Percentiles rank a stretch among this genome's conserved stretches.
These are phyloP conservation scores for Calonectria fujianensis DNA, from an alignment of 2,329 filamentous ascomycete genomes.

Conservation along the genomic window DNA sequence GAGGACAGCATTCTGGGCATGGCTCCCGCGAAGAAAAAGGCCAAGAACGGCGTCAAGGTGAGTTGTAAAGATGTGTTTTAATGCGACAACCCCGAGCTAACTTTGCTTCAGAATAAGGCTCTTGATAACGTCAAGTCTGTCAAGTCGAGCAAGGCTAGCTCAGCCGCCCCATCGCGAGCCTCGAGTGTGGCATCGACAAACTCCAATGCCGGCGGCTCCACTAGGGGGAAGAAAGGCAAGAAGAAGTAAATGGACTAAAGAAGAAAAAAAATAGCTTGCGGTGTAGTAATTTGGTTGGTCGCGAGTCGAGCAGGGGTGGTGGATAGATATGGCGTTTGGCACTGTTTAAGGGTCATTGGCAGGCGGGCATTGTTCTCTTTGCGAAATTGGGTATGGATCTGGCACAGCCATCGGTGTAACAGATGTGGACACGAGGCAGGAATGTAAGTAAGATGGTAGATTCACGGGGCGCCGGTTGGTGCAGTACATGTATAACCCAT, in stretches of 20 bases:
- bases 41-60: slow-evolving; percentile 92
- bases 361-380: slow-evolving; percentile 43
- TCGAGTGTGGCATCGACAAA: slow-evolving; percentile 89
- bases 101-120: slow-evolving; percentile 84
- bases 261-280: slow-evolving; percentile 7
- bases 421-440: slow-evolving; percentile 33
- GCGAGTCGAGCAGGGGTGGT: slow-evolving; percentile 36
- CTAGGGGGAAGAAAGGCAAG: slow-evolving; percentile 67
- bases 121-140: slow-evolving; percentile 91
- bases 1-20: slow-evolving; percentile 87
- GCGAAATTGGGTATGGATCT: slow-evolving; percentile 44
- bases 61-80: slow-evolving; percentile 13
- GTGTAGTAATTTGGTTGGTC: slow-evolving; percentile 39
- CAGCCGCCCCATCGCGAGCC: slow-evolving; percentile 86
- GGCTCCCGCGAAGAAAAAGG: slow-evolving; percentile 95
- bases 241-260: slow-evolving; percentile 55
- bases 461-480: slow-evolving; percentile 34
- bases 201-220: slow-evolving; percentile 71
- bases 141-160: slow-evolving; percentile 86
- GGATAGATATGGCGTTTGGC: slow-evolving; percentile 54
- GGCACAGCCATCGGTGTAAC: slow-evolving; percentile 41
- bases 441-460: slow-evolving; percentile 25
- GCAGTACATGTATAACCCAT: slow-evolving; percentile 35
- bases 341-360: slow-evolving; percentile 46
- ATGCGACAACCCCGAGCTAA: slow-evolving; percentile 41